Conservation (phyloP, 1,284 basidiomycete genomes). For the Exobasidium cylindrosporum region DNA sequence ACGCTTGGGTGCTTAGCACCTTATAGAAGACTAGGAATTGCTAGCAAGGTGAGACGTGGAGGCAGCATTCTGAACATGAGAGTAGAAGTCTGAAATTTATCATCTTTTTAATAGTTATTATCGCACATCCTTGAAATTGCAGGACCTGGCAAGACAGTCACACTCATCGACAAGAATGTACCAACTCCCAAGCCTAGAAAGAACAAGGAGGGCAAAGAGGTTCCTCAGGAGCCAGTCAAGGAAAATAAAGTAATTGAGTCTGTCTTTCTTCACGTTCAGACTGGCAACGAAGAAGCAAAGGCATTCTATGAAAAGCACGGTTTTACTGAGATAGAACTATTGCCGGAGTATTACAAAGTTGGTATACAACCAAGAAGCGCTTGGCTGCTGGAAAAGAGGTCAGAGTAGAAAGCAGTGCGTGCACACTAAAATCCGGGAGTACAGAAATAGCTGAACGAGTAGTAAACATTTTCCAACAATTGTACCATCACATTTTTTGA, state of each 20-base stretch:
- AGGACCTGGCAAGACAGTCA: slow-evolving; percentile 22
- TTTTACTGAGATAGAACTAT: slow-evolving; percentile 48
- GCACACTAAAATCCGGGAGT: no score
- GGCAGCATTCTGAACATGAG: neutral
- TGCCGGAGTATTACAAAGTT: slow-evolving; percentile 46
- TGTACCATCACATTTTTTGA: neutral
- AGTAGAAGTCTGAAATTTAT: no score
- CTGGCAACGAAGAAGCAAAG: slow-evolving; percentile 52
- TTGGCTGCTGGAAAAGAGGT: slow-evolving; percentile 49
- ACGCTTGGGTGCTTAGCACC: slow-evolving; percentile 57
- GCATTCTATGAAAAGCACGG: slow-evolving; percentile 56
- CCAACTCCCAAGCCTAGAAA: slow-evolving; percentile 25
- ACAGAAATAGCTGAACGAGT: no score
- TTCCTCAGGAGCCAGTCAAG: slow-evolving; percentile 1
- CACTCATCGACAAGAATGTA: slow-evolving; percentile 9
- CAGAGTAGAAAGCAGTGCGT: neutral
- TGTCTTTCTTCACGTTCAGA: slow-evolving; percentile 56
- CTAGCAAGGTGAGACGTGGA: slow-evolving; percentile 20
- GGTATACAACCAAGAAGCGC: slow-evolving; percentile 54
- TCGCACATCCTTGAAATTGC: slow-evolving; percentile 51
- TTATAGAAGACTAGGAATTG: slow-evolving; percentile 57
- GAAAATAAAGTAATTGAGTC: slow-evolving; percentile 27
- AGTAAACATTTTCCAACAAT: neutral
- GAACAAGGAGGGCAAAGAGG: slow-evolving; percentile 23
- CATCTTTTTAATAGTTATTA: slow-evolving; percentile 39